A percentile compares a stretch with the other conserved stretches of the same genome.
phyloP scores from a whole-genome alignment of 2,329 filamentous ascomycete species.

The Beauveria medogensis region DNA sequence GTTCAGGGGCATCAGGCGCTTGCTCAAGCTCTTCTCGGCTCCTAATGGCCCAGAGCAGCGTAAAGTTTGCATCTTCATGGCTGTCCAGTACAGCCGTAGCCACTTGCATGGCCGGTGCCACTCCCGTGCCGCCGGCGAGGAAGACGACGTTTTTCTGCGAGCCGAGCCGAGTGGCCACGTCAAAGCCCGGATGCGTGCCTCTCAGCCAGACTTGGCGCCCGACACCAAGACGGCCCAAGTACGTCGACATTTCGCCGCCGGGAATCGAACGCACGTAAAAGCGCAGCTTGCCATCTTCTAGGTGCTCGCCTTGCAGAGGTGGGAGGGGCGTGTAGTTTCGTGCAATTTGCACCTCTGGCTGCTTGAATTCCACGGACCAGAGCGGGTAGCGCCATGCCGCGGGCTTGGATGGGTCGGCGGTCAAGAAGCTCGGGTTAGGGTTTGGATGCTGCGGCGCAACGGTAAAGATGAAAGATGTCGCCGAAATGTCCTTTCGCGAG shows the following conservation, averaged over 20 bases:
- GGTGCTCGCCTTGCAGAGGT: constrained; percentile 26
- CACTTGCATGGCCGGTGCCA: constrained; percentile 81
- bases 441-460: constrained; percentile 36
- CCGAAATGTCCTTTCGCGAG: constrained; percentile 53
- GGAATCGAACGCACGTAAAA: constrained; percentile 73
- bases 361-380: constrained; percentile 89
- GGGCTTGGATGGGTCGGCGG: constrained; percentile 13
- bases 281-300: constrained; percentile 42
- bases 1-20: neutral
- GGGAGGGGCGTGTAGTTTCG: constrained; percentile 87
- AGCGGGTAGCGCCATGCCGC: constrained; percentile 45
- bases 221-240: constrained; percentile 57
- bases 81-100: constrained; percentile 52
- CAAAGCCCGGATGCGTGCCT: constrained; percentile 67
- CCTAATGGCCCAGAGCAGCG: constrained; percentile 74
- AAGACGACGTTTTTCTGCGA: constrained; percentile 55
- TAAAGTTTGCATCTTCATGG: constrained; percentile 34
- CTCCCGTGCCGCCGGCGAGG: constrained; percentile 84
- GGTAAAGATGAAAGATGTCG: constrained; percentile 61
- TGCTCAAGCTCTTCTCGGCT: constrained; percentile 45
- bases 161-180: constrained; percentile 30
- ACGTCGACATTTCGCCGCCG: constrained; percentile 78
- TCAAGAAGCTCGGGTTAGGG: constrained; percentile 22
- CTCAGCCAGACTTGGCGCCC: constrained; percentile 65
- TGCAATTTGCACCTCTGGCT: constrained; percentile 88